These are phyloP conservation scores for Angophora floribunda DNA, from an alignment of 345 rosid species.

Conservation along the genomic window DNA sequence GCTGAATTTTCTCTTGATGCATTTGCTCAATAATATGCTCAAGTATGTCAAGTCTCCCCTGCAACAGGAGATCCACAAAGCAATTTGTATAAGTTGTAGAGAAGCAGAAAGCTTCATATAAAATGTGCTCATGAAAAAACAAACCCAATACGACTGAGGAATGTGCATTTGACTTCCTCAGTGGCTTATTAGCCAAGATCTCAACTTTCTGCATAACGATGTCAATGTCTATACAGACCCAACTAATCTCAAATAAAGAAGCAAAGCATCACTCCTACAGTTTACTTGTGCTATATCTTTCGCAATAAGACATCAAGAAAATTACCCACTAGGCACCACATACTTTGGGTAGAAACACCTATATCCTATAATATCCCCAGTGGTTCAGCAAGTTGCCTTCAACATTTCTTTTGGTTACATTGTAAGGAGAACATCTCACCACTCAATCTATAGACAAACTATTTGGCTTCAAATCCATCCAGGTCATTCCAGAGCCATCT, in stretches of 20 bases:
- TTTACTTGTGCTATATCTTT: neutral
- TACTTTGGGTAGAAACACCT: neutral
- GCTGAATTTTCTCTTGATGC: constrained; percentile 44
- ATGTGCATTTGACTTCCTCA: neutral
- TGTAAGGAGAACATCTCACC: neutral
- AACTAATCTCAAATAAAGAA: neutral
- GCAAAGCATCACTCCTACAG: neutral
- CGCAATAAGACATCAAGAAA: neutral
- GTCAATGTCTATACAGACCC: neutral
- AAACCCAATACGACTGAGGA: neutral
- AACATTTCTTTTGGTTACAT: neutral
- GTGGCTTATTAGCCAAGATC: neutral
- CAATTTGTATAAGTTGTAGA: neutral
- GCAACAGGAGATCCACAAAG: neutral
- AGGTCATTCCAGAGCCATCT: neutral
- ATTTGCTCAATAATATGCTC: constrained; percentile 58
- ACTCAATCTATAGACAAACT: neutral
- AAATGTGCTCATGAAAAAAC: neutral
- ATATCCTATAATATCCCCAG: neutral
- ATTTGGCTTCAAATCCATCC: neutral
- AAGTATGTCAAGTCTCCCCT: constrained; percentile 58
- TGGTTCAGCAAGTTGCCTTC: neutral
- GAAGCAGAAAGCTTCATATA: neutral
- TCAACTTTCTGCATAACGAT: neutral
- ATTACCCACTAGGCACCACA: neutral